phyloP scores from a whole-genome alignment of 208 protist species.

The Wallacemonas collosoma region DNA sequence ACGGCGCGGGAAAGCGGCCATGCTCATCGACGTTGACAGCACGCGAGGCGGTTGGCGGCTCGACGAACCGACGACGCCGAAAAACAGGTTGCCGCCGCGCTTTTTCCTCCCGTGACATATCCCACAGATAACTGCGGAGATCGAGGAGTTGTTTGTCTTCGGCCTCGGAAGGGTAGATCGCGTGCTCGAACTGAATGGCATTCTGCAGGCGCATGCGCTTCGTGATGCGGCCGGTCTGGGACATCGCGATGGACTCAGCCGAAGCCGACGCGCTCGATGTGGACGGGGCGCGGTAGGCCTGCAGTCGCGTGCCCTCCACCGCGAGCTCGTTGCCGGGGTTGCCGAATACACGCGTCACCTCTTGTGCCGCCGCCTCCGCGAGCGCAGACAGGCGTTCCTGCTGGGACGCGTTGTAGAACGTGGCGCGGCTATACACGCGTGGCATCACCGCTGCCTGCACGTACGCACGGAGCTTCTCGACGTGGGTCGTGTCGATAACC shows the following conservation, averaged over 20 bases:
- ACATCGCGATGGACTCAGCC: conserved; percentile 21
- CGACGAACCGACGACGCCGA: conserved; percentile 20
- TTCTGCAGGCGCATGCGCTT: conserved; percentile 37
- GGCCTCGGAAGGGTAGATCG: conserved; percentile 75
- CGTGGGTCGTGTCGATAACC: conserved; percentile 73
- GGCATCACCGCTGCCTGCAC: conserved; percentile 72
- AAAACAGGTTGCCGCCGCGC: conserved; percentile 7
- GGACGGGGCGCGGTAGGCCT: conserved; percentile 19
- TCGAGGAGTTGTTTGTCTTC: conserved; percentile 87
- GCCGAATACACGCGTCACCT: conserved; percentile 28
- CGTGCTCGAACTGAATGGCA: conserved; percentile 79
- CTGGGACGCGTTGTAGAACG: conserved; percentile 69
- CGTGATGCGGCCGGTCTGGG: conserved; percentile 18
- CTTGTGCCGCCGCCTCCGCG: conserved; percentile 46
- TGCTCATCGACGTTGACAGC: neutral
- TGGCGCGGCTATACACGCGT: conserved; percentile 75
- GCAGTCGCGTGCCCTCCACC: conserved; percentile 16
- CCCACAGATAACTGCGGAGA: conserved; percentile 65
- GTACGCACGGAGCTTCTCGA: conserved; percentile 56
- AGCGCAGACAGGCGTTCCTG: conserved; percentile 48
- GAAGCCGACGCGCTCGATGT: conserved; percentile 12
- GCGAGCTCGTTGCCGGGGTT: conserved; percentile 35
- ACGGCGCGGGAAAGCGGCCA: neutral
- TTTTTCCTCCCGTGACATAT: conserved; percentile 68
- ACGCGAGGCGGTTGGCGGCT: conserved; percentile 26